These are phyloP conservation scores for Verticillium klebahnii DNA, from an alignment of 2,329 filamentous ascomycete species.

Conservation along the genomic window DNA sequence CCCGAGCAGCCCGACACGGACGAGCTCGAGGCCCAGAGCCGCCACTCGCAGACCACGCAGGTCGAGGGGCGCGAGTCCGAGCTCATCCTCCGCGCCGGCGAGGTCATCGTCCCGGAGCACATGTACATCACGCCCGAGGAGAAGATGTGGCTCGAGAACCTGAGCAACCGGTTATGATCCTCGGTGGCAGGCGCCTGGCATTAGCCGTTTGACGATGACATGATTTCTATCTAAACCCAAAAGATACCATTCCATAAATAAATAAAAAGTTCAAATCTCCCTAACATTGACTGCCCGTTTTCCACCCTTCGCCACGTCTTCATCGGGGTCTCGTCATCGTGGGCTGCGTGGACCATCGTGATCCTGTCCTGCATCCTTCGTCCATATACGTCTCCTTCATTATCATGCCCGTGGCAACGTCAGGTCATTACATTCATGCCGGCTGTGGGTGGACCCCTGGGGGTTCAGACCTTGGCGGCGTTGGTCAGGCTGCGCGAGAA, in stretches of 20 bases:
- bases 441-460: no score
- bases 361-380: constrained; percentile 2
- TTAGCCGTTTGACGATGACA: not conserved
- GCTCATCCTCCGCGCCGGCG: constrained; percentile 29
- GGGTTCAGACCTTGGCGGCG: not conserved
- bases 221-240: constrained; percentile 1
- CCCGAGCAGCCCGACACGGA: not conserved
- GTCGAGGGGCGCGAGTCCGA: constrained; percentile 15
- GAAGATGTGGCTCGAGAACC: constrained; percentile 26
- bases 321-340: not conserved
- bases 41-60: not conserved
- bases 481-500: constrained; percentile 7
- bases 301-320: not conserved
- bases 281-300: not conserved
- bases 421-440: not conserved
- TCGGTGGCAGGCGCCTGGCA: not conserved
- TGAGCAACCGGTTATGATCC: constrained; percentile 25
- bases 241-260: not conserved
- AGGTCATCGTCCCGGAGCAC: constrained; percentile 27
- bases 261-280: not conserved
- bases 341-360: constrained; percentile 1
- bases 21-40: constrained; percentile 1
- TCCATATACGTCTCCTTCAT: constrained; percentile 6
- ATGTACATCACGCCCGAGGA: constrained; percentile 33
- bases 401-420: constrained; percentile 2